A percentile compares a stretch with the other conserved stretches of the same genome.
phyloP scores from a whole-genome alignment of 306 rosid genomes.

The Carpinus fangiana region DNA sequence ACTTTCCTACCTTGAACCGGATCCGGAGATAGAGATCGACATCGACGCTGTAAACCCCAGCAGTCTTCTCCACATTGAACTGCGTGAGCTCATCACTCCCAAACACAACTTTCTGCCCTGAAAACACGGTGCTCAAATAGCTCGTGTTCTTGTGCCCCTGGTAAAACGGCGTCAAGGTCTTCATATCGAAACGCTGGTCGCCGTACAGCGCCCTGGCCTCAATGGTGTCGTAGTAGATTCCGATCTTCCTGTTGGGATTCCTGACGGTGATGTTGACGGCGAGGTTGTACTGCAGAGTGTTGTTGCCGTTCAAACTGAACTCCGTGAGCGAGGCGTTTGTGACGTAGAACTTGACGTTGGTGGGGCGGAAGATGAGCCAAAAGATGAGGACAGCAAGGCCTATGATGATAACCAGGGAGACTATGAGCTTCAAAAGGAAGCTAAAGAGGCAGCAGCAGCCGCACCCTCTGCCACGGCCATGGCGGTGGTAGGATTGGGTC shows the following conservation, averaged over 20 bases:
- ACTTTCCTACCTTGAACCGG: slow-evolving; percentile 49
- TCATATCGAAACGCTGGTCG: slow-evolving; percentile 35
- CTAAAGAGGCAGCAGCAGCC: slow-evolving; percentile 16
- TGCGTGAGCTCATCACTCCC: slow-evolving; percentile 24
- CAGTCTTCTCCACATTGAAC: slow-evolving; percentile 32
- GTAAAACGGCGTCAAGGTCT: slow-evolving; percentile 38
- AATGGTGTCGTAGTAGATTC: slow-evolving; percentile 65
- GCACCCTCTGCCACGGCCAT: not conserved
- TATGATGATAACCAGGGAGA: slow-evolving; percentile 17
- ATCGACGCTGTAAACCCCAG: slow-evolving; percentile 46
- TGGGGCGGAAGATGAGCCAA: slow-evolving; percentile 30
- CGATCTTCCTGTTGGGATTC: slow-evolving; percentile 69
- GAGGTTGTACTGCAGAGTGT: slow-evolving; percentile 30
- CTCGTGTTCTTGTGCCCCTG: slow-evolving; percentile 69
- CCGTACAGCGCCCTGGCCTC: slow-evolving; percentile 50
- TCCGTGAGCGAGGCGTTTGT: slow-evolving; percentile 31
- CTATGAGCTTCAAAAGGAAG: slow-evolving; percentile 14
- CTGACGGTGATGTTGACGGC: slow-evolving; percentile 49
- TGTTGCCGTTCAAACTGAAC: slow-evolving; percentile 26
- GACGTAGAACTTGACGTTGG: slow-evolving; percentile 27
- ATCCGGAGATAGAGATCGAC: slow-evolving; percentile 57
- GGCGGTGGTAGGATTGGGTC: not conserved
- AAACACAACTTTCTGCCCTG: slow-evolving; percentile 41
- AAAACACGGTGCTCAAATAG: slow-evolving; percentile 33
- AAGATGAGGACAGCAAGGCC: slow-evolving; percentile 29